Conservation (phyloP, 2,329 filamentous ascomycete genomes). For the Dothistroma pini region DNA sequence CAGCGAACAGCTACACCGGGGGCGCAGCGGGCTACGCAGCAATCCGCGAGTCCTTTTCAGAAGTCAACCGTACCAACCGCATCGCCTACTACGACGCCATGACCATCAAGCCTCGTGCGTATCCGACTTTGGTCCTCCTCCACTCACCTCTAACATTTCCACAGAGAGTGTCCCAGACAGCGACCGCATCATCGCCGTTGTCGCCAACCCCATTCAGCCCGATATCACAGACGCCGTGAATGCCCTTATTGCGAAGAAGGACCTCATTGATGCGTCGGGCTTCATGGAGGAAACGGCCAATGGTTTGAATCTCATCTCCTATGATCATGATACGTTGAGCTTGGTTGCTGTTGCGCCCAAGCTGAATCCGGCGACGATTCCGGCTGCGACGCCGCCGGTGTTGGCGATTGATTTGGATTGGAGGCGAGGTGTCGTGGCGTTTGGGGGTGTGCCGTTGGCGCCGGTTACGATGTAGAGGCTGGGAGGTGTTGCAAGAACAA, state of each 20-base stretch:
- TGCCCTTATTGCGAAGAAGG: conserved; percentile 24
- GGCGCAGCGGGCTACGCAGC: conserved; percentile 17
- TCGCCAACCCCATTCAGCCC: conserved; percentile 22
- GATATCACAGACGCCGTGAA: conserved; percentile 24
- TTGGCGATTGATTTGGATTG: conserved; percentile 22
- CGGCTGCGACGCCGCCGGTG: conserved; percentile 18
- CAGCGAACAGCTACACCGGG: conserved; percentile 19
- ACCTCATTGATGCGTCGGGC: conserved; percentile 20
- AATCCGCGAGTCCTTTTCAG: conserved; percentile 21
- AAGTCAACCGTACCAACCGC: conserved; percentile 24
- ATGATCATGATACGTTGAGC: conserved; percentile 23
- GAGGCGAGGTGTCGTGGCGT: conserved; percentile 21
- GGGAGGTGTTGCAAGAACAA: no score
- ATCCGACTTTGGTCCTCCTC: neutral
- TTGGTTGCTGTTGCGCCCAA: conserved; percentile 22
- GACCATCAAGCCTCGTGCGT: conserved; percentile 22
- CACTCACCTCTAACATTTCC: neutral
- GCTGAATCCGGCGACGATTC: conserved; percentile 20
- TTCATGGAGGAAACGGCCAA: conserved; percentile 21
- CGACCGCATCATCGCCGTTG: conserved; percentile 23
- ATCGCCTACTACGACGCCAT: conserved; percentile 26
- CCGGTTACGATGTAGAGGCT: conserved; percentile 8
- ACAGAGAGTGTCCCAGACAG: conserved; percentile 18
- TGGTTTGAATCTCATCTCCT: conserved; percentile 21
- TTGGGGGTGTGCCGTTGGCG: conserved; percentile 21